Conservation (phyloP, 2,329 filamentous ascomycete genomes). For the Venturia nashicola region DNA sequence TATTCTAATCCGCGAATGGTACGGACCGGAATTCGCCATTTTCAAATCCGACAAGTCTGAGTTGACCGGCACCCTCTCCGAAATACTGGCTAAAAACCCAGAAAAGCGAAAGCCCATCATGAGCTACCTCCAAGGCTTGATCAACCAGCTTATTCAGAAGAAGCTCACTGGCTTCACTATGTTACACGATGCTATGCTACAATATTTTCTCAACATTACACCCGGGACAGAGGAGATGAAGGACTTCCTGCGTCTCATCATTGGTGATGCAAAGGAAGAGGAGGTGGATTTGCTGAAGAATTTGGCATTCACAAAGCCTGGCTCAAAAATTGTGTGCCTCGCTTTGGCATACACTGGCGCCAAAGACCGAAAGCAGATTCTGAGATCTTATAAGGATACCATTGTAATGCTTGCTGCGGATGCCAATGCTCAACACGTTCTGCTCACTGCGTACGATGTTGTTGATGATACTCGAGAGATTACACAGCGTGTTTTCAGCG, state of each 20-base stretch:
- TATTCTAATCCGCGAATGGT: slow-evolving; percentile 83
- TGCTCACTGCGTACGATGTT: slow-evolving; percentile 79
- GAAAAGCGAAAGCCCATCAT: slow-evolving; percentile 83
- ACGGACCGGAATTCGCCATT: slow-evolving; percentile 82
- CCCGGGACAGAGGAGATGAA: slow-evolving; percentile 68
- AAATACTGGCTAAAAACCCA: slow-evolving; percentile 63
- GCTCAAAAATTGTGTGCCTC: slow-evolving; percentile 68
- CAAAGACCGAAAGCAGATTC: slow-evolving; percentile 83
- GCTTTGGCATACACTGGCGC: slow-evolving; percentile 73
- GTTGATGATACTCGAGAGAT: slow-evolving; percentile 89
- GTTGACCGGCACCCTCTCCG: slow-evolving; percentile 47
- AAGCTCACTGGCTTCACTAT: slow-evolving; percentile 95
- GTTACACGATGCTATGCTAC: slow-evolving; percentile 94
- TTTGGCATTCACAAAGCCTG: slow-evolving; percentile 86
- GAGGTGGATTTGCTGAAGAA: slow-evolving; percentile 81
- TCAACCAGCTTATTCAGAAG: slow-evolving; percentile 90
- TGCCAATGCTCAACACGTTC: slow-evolving; percentile 61
- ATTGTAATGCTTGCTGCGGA: slow-evolving; percentile 78
- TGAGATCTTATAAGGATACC: slow-evolving; percentile 84
- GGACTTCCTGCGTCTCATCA: slow-evolving; percentile 82
- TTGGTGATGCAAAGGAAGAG: slow-evolving; percentile 68
- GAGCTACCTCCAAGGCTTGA: slow-evolving; percentile 71
- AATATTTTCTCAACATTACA: slow-evolving; percentile 78
- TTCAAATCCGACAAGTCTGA: slow-evolving; percentile 51
- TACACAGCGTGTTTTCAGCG: slow-evolving; percentile 73